Evolutionary conservation across 2,329 filamentous ascomycete species (phyloP), one percentile per base, ranked within the genome.

Genomic region (Calonectria crousiana): DNA sequence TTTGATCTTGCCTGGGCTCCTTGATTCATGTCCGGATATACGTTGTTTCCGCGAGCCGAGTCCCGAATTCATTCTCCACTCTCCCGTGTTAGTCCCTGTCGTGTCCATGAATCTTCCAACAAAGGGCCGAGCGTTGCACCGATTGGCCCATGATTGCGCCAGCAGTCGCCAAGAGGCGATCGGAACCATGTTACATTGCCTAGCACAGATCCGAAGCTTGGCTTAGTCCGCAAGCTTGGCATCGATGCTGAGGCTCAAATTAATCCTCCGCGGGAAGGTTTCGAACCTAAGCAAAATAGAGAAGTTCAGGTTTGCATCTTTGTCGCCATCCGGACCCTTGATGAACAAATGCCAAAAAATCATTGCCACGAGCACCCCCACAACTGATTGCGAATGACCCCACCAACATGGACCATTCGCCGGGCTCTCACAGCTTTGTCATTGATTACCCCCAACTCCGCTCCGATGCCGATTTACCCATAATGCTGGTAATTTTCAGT

Each of bases 401-500:
- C 60, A 65, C 60, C 60, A 65, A 26, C 20, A 34, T 18, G 56
- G 56, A 28, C 36, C 56, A 62, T 41, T 41, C 23, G 23, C 56
- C 16, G 34, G 38, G 38, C 60, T 49, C 28, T 49, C 26, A 20
- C 38, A 34, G 38, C 60, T 65, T 65, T 65, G 60, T 65, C 9
- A 47, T 49, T 49, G 38, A 65, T 65, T 65, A 65, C 41, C 38
- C 41, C 41, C 26, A 49, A 65, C 60, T 65, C 60, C 60, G 60
- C 60, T 34, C 41, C n/a, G 41, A 49, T 65, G 60, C 60, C 60
- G 60, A 65, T 11, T 65, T 65, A 65, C 41, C 60, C 60, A 65
- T 32, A 49, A 65, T 65, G 60, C 41, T 65, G 60, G 60, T 49
- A 49, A 49, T 49, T 49, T 49, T 3, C 60, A 65, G 34, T 18